Evolutionary conservation across 2,329 filamentous ascomycete genomes (phyloP).

Genomic region (Erysiphe pisi): DNA sequence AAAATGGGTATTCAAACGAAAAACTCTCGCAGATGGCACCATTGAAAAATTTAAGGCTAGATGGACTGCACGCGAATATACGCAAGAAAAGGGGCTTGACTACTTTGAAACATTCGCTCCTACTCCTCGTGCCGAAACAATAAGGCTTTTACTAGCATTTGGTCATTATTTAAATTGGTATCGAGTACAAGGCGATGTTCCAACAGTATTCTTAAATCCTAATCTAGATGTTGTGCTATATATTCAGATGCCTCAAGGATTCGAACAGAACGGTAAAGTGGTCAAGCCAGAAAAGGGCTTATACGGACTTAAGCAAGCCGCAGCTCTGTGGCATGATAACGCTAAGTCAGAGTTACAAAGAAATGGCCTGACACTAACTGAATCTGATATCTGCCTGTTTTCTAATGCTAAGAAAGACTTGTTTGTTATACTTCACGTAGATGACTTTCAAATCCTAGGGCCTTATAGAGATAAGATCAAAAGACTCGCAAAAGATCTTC

Average conservation of each 20-base stretch:
- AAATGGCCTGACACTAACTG: not conserved
- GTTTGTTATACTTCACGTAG: constrained; percentile 16
- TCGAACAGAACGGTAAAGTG: constrained; percentile 17
- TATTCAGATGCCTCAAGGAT: constrained; percentile 7
- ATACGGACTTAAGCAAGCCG: not conserved
- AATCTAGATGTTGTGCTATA: not conserved
- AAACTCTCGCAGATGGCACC: not conserved
- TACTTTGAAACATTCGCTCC: constrained; percentile 16
- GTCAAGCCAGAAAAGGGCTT: not conserved
- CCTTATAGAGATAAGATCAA: not conserved
- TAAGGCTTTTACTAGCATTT: not conserved
- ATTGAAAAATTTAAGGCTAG: not conserved
- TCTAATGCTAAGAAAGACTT: not conserved
- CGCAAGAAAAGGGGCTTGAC: not conserved
- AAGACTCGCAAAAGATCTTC: not conserved
- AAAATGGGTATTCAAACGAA: constrained; percentile 14
- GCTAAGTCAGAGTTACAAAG: not conserved
- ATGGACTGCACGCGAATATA: not conserved
- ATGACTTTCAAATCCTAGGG: constrained; percentile 17
- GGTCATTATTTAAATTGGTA: not conserved
- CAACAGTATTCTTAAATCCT: constrained; percentile 3
- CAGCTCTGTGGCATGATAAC: not conserved
- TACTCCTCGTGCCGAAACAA: constrained; percentile 5
- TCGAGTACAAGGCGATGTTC: constrained; percentile 16
- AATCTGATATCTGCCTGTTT: constrained; percentile 19